Evolutionary conservation across 352 stramenopile species (phyloP).

Genomic region (Thalassiosira livingstoniorum): DNA sequence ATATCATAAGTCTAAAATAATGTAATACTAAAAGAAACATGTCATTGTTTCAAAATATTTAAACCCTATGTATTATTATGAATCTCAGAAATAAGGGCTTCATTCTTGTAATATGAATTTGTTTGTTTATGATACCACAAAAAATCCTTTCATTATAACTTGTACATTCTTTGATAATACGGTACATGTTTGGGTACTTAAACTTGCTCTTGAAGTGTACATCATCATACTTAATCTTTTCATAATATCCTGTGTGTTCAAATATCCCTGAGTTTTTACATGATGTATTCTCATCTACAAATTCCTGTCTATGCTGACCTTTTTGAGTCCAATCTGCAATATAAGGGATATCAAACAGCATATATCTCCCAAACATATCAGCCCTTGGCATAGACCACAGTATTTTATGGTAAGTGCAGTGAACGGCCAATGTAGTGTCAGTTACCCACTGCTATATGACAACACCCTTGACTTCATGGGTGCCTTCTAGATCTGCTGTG

Average conservation of each 20-base stretch:
- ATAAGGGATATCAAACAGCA: constrained; percentile 39
- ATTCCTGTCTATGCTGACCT: neutral
- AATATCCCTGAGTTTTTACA: neutral
- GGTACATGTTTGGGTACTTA: neutral
- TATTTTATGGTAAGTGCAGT: constrained; percentile 41
- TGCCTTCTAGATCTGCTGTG: constrained; percentile 23
- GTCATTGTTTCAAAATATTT: too few relatives aligned
- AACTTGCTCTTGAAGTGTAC: neutral
- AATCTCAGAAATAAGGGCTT: neutral
- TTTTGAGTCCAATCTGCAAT: constrained; percentile 37
- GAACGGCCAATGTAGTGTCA: constrained; percentile 29
- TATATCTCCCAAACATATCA: constrained; percentile 46
- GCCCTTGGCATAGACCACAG: constrained; percentile 38
- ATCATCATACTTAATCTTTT: neutral
- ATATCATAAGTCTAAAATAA: too few relatives aligned
- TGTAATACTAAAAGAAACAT: too few relatives aligned
- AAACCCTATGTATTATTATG: too few relatives aligned
- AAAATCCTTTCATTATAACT: neutral
- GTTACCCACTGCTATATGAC: constrained; percentile 29
- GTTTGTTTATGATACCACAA: neutral
- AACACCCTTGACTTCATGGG: neutral
- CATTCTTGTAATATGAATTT: neutral
- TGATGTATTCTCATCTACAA: neutral
- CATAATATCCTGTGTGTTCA: neutral
- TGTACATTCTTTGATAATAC: neutral